Evolutionary conservation across 1,139 yeast genomes (phyloP).

Genomic region (Lodderomyces oxycetoniae): DNA sequence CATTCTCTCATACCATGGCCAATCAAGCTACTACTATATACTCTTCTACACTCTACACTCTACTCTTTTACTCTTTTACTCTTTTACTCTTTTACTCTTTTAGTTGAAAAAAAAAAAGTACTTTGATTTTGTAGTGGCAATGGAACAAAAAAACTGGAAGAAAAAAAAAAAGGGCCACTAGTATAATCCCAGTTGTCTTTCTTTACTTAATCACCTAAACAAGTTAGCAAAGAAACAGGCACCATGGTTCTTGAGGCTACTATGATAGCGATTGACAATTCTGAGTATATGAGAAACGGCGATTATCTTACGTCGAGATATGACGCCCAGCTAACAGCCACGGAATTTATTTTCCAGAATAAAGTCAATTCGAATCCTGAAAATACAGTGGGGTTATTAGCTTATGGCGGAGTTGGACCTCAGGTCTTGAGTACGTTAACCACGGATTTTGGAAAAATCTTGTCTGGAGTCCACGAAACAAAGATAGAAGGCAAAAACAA

Average conservation of each 20-base stretch:
- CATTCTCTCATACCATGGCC: conserved; percentile 11
- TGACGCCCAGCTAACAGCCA: conserved; percentile 92
- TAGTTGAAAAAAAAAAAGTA: conserved; percentile 1
- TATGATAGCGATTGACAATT: conserved; percentile 90
- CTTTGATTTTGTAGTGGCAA: conserved; percentile 5
- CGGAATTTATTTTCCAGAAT: conserved; percentile 79
- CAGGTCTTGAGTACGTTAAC: conserved; percentile 85
- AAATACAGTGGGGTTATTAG: conserved; percentile 84
- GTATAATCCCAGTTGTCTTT: not conserved
- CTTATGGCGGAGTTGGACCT: conserved; percentile 84
- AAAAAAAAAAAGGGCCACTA: not conserved
- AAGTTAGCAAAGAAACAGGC: conserved; percentile 1
- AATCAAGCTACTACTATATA: not conserved
- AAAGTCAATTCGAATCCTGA: conserved; percentile 90
- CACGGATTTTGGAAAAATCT: conserved; percentile 78
- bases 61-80: no score
- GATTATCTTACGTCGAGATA: conserved; percentile 87
- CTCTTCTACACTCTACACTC: not conserved
- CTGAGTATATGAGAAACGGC: conserved; percentile 94
- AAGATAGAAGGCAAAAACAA: conserved; percentile 66
- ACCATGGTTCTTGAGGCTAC: conserved; percentile 93
- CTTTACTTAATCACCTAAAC: not conserved
- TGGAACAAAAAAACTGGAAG: not conserved
- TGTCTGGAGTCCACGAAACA: conserved; percentile 84
- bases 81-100: no score